Evolutionary conservation across 1,284 basidiomycete genomes (phyloP).

Genomic region (Laetiporus sulphureus): DNA sequence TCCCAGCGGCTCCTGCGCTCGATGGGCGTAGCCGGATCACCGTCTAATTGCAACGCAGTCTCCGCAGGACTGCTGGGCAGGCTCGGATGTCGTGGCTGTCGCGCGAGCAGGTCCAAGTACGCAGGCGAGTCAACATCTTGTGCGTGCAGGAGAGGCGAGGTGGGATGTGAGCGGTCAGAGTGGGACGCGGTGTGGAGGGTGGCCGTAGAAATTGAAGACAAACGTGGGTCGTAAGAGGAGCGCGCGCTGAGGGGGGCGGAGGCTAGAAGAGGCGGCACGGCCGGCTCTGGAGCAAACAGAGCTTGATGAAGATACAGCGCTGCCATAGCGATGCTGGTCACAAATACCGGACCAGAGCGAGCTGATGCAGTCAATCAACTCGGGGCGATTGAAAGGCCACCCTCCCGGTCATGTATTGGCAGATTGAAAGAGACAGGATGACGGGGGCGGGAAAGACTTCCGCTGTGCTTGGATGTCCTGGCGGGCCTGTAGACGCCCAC

Average conservation of each 20-base stretch:
- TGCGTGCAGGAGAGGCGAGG: constrained; percentile 39
- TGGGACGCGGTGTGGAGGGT: constrained; percentile 38
- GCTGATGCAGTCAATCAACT: background rate
- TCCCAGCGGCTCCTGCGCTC: constrained; percentile 37
- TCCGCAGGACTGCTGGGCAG: constrained; percentile 25
- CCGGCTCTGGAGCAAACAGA: constrained; percentile 37
- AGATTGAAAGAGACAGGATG: too few species aligned
- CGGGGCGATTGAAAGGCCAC: too few species aligned
- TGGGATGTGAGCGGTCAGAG: constrained; percentile 44
- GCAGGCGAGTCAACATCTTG: constrained; percentile 30
- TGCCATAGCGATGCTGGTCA: constrained; percentile 8
- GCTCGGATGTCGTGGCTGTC: constrained; percentile 37
- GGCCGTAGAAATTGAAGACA: constrained; percentile 41
- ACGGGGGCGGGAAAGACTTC: too few species aligned
- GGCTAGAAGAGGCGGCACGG: constrained; percentile 16
- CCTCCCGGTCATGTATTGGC: too few species aligned
- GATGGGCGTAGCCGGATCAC: constrained; percentile 30
- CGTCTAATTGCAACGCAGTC: constrained; percentile 33
- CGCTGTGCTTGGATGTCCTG: too few species aligned
- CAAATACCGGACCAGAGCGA: background rate
- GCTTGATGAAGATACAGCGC: constrained; percentile 52
- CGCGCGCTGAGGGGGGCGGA: constrained; percentile 12
- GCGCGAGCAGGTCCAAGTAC: constrained; percentile 41
- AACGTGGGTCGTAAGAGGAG: constrained; percentile 27
- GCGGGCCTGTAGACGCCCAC: too few species aligned